Evolutionary conservation across 2,329 filamentous ascomycete genomes (phyloP).

Genomic region (Aspergillus sp.): DNA sequence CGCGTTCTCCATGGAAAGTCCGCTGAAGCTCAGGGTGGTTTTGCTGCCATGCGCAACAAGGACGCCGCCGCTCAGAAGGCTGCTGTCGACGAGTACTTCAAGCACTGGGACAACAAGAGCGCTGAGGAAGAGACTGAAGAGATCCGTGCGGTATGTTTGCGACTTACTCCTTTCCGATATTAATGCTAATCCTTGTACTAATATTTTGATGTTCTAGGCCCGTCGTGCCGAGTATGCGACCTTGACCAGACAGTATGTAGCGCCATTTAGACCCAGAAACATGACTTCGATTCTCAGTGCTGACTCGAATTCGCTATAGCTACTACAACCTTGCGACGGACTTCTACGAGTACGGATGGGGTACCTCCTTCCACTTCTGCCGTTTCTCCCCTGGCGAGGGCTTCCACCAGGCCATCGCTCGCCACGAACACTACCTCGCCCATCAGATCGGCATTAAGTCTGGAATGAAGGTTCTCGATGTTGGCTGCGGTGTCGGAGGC

Average conservation of each 20-base stretch:
- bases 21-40: slow-evolving; percentile 68
- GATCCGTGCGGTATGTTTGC: slow-evolving; percentile 67
- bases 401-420: slow-evolving; percentile 88
- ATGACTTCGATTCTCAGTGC: slow-evolving; percentile 1
- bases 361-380: slow-evolving; percentile 95
- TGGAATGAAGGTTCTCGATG: slow-evolving; percentile 87
- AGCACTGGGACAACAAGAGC: slow-evolving; percentile 89
- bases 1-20: slow-evolving; percentile 81
- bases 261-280: neutral
- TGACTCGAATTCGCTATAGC: slow-evolving; percentile 45
- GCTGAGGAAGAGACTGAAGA: slow-evolving; percentile 79
- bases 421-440: slow-evolving; percentile 97
- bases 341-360: slow-evolving; percentile 96
- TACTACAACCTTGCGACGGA: slow-evolving; percentile 98
- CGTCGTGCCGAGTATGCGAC: slow-evolving; percentile 88
- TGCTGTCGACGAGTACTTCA: slow-evolving; percentile 89
- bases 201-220: slow-evolving; percentile 52
- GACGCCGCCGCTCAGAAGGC: slow-evolving; percentile 75
- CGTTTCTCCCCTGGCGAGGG: slow-evolving; percentile 84
- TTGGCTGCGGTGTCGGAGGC: slow-evolving; percentile 95
- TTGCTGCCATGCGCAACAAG: slow-evolving; percentile 84
- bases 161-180: neutral
- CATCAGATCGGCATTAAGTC: slow-evolving; percentile 83
- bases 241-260: slow-evolving; percentile 80
- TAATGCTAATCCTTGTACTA: slow-evolving; percentile 12